Evolutionary conservation across 139 green algal genomes (phyloP), one percentile per base, ranked within the genome.

Genomic region (Chlorella vulgaris): DNA sequence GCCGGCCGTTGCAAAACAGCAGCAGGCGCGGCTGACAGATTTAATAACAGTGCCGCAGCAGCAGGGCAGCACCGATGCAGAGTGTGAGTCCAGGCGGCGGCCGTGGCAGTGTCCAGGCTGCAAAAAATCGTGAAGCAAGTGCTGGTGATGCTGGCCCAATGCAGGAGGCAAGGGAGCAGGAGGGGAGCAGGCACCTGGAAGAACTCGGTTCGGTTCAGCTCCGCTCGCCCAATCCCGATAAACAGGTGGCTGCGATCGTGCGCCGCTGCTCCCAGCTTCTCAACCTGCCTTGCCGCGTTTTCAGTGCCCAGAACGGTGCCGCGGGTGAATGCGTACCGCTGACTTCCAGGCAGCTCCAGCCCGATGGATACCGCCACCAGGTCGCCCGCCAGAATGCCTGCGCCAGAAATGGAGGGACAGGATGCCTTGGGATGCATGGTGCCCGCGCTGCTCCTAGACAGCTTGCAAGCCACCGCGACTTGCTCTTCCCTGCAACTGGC

Each of bases 311-410:
- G 53, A 35, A 79, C 73, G 24, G 73, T 71, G 55, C 74, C 74
- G 18, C 74, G 55, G 13, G 74, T 80, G 38, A 55, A 70, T 4
- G 58, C 22, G 42, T 65, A 71, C 4, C 31, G 26, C 2, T 81
- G 24, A 7, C 62, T 84, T 66, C 85, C 90, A 0, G 89, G 86
- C 60, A 68, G 55, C 82, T 96, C 93, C 76, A 94, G 21, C 0
- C 83, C 92, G 22, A 94, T 83, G 7, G 82, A 89, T 7, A 98
- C 89, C 4, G 85, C 88, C 68, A 98, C 95, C 24, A 85, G 7
- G 71, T 98, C 92, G 2, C 94, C 94, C 15, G 68, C 33, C 18
- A 51, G 42, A 28, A 98, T 71, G 36, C 88, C 88, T 10, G 83
- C 39, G 38, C 78, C n/a, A 91, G 70, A 70, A 87, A 21, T 47